Evolutionary conservation across 805 yeast species (phyloP).

Genomic region (Candida qinlingensis): DNA sequence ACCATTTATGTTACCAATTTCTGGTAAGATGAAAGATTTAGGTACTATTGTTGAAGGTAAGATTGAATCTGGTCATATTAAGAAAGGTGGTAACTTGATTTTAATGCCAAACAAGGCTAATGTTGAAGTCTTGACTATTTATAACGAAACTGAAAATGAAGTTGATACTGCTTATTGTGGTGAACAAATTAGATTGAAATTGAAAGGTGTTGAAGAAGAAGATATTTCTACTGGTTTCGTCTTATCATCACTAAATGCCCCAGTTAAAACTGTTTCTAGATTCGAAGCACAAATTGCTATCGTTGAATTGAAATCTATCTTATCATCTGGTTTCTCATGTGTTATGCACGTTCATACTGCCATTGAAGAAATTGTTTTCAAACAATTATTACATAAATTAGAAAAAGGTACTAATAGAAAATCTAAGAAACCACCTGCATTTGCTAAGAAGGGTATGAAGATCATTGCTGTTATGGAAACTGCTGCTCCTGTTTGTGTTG

Average conservation of each 20-base stretch:
- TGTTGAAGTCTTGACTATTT: conserved; percentile 83
- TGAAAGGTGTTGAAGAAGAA: conserved; percentile 96
- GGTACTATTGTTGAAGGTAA: conserved; percentile 98
- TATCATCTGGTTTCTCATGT: conserved; percentile 94
- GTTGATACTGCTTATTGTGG: conserved; percentile 88
- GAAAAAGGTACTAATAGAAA: conserved; percentile 96
- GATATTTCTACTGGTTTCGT: conserved; percentile 91
- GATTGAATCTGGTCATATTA: conserved; percentile 91
- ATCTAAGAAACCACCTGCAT: conserved; percentile 95
- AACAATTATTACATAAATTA: conserved; percentile 81
- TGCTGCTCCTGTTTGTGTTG: conserved; percentile 86
- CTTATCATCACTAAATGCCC: conserved; percentile 76
- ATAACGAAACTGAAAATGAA: conserved; percentile 94
- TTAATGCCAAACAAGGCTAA: conserved; percentile 88
- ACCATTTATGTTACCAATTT: conserved; percentile 95
- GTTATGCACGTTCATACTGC: conserved; percentile 99
- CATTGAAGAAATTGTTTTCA: conserved; percentile 86
- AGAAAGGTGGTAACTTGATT: conserved; percentile 67
- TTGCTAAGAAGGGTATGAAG: conserved; percentile 98
- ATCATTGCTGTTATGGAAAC: conserved; percentile 88
- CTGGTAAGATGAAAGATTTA: conserved; percentile 92
- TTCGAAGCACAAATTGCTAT: conserved; percentile 97
- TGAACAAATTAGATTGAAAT: conserved; percentile 91
- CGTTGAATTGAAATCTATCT: conserved; percentile 90
- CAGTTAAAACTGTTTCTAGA: conserved; percentile 83